These are phyloP conservation scores for Ricinus communis DNA, from an alignment of 345 rosid genomes.

Conservation along the genomic window DNA sequence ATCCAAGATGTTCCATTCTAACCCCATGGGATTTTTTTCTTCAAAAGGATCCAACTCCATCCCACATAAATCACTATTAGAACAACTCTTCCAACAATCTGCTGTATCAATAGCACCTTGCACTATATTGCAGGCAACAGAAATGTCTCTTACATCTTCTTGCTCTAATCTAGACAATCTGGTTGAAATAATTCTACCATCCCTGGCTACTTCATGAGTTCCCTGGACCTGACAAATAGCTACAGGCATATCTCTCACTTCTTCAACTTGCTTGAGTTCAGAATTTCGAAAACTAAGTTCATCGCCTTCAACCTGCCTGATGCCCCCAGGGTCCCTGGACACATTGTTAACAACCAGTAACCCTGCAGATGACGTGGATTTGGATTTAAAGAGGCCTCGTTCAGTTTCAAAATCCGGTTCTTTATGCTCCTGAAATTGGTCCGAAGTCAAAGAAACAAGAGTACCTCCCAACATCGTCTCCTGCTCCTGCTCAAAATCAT, in stretches of 20 bases:
- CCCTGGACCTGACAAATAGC: constrained; percentile 34
- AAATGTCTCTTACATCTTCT: constrained; percentile 32
- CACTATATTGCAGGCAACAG: constrained; percentile 29
- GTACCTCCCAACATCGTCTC: no score
- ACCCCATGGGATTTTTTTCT: constrained; percentile 25
- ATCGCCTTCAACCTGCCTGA: constrained; percentile 30
- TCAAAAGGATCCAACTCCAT: constrained; percentile 40
- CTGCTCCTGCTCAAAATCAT: constrained; percentile 82
- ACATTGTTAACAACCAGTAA: constrained; percentile 29
- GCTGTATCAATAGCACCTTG: constrained; percentile 35
- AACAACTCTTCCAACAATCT: constrained; percentile 37
- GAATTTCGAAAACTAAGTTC: constrained; percentile 28
- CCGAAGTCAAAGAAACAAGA: constrained; percentile 38
- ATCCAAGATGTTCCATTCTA: constrained; percentile 25
- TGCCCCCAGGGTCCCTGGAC: constrained; percentile 20
- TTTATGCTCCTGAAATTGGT: constrained; percentile 30
- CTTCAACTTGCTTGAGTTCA: constrained; percentile 35
- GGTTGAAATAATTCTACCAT: constrained; percentile 18
- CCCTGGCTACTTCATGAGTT: constrained; percentile 21
- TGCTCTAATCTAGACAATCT: constrained; percentile 22
- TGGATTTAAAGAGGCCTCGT: constrained; percentile 17
- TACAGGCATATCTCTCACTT: constrained; percentile 39
- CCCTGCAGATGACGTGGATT: constrained; percentile 18
- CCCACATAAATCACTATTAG: constrained; percentile 39
- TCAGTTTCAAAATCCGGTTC: constrained; percentile 31